Evolutionary conservation across 306 rosid species (phyloP), one percentile per base, ranked within the genome.

Genomic region (Sechiopsis laciniata): DNA sequence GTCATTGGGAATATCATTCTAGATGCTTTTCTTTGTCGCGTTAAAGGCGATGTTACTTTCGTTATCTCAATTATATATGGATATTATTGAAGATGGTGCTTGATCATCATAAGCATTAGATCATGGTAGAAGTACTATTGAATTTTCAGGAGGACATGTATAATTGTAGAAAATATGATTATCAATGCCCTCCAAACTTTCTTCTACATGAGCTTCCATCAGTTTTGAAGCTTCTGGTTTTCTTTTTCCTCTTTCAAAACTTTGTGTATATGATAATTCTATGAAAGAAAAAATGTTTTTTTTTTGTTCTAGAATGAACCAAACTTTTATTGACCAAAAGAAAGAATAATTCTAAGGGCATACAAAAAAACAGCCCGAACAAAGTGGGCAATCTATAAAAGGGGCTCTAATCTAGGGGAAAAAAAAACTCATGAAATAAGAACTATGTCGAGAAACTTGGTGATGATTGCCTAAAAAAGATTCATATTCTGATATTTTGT

Each of bases 11-110:
- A 63, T 35, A 37, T 10, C 20, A 63, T 35, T 63, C 51, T 63
- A 22, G 17, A 35, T 51, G 70, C 40, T 63, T 63, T 63, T 60
- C 20, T 35, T 63, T 8, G 51, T 8, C 14, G 51, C 42, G 17
- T n/a, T 57, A 7, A 29, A 63, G 40, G n/a, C n/a, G 46, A 37
- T 32, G 20, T 63, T 15, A 16, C 48, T 37, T 14, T 16, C n/a
- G n/a, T 16, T 48, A 15, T 22, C 42, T 60, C 42, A 13, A 60
- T n/a, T 63, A 63, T 7, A 37, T 35, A 37, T 64, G 51, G 26
- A n/a, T 40, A n/a, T 64, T n/a, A 22, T 42, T 64, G 70, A 64
- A 64, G 70, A 17, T 37, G 70, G 70, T 64, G 50, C 26, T 64
- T n/a, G 40, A 64, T 64, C 70, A 64, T 64, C 21, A 29, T 64